These are phyloP conservation scores for Trypanosoma vivax DNA, from an alignment of 208 protist species.

Conservation along the genomic window DNA sequence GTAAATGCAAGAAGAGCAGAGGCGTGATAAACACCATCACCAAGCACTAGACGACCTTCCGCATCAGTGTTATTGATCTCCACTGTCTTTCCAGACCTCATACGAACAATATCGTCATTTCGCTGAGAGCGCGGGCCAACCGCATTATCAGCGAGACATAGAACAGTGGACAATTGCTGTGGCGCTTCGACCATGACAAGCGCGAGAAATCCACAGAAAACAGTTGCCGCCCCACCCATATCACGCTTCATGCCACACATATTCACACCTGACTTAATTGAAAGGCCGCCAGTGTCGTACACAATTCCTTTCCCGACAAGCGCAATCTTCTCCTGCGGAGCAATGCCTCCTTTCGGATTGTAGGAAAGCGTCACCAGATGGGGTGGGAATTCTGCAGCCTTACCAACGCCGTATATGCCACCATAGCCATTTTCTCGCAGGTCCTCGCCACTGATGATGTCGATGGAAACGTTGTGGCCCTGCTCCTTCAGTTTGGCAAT, in stretches of 20 bases:
- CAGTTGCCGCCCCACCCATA: conserved; percentile 85
- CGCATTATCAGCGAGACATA: conserved; percentile 90
- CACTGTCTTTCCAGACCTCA: conserved; percentile 84
- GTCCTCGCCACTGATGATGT: conserved; percentile 67
- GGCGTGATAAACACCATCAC: conserved; percentile 88
- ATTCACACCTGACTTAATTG: conserved; percentile 60
- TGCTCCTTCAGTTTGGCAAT: conserved; percentile 24
- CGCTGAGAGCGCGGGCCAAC: conserved; percentile 67
- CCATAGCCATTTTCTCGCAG: conserved; percentile 80
- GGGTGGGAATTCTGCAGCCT: conserved; percentile 80
- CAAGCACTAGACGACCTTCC: conserved; percentile 88
- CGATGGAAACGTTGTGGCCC: conserved; percentile 24
- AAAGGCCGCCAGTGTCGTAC: conserved; percentile 89
- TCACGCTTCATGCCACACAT: conserved; percentile 92
- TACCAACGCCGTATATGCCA: conserved; percentile 76
- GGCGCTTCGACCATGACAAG: conserved; percentile 39
- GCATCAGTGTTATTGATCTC: conserved; percentile 93
- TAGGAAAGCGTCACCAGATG: conserved; percentile 76
- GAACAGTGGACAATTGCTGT: conserved; percentile 35
- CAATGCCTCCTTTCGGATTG: conserved; percentile 40
- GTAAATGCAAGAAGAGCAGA: conserved; percentile 63
- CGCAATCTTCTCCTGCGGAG: conserved; percentile 52
- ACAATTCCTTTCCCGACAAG: conserved; percentile 91
- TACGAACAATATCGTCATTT: conserved; percentile 83
- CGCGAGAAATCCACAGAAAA: conserved; percentile 74